Evolutionary conservation across 2,329 filamentous ascomycete species (phyloP).

Genomic region (Verticillium longisporum): DNA sequence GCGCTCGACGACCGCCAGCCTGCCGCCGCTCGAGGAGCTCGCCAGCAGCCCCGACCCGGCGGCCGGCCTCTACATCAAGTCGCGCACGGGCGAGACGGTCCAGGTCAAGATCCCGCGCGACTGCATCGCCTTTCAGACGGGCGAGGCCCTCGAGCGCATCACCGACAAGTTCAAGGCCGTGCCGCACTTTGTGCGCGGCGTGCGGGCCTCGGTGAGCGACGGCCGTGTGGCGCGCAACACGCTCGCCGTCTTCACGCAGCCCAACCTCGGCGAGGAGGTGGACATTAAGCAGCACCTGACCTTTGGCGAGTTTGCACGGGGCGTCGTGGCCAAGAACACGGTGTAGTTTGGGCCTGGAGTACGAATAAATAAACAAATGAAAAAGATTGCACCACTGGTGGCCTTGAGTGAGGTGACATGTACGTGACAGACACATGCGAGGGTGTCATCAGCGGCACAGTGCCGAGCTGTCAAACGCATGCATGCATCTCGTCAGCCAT

Average conservation of each 20-base stretch:
- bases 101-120: constrained; percentile 89
- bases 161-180: constrained; percentile 86
- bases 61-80: constrained; percentile 90
- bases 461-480: not conserved
- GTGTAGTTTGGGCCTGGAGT: constrained; percentile 22
- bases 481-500: not conserved
- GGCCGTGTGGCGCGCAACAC: constrained; percentile 72
- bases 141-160: constrained; percentile 84
- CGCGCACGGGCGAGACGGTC: constrained; percentile 72
- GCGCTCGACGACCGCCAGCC: constrained; percentile 16
- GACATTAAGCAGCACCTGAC: constrained; percentile 60
- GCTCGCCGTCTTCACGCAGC: constrained; percentile 93
- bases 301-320: constrained; percentile 69
- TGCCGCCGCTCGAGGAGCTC: constrained; percentile 61
- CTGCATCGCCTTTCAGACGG: constrained; percentile 93
- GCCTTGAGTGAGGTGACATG: not conserved
- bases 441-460: not conserved
- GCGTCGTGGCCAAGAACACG: constrained; percentile 53
- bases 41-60: constrained; percentile 70
- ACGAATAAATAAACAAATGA: not conserved
- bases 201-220: constrained; percentile 45
- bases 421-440: not conserved
- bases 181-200: constrained; percentile 87
- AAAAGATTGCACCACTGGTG: no score
- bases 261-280: constrained; percentile 76